These are phyloP conservation scores for Solanum megistacrolobum DNA, from an alignment of 257 asterid species.

Conservation along the genomic window DNA sequence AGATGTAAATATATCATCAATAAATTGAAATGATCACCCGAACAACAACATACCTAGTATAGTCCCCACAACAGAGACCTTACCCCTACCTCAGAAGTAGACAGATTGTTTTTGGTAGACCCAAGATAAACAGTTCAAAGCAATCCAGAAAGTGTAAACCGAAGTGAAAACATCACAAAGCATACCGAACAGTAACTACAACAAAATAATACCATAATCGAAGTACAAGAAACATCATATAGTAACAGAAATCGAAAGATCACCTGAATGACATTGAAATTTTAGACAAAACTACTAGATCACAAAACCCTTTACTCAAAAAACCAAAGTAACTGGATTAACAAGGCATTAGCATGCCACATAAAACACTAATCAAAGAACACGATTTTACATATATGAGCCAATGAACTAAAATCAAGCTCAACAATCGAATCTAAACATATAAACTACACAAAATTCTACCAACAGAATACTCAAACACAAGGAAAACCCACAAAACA, in stretches of 20 bases:
- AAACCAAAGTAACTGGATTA: neutral
- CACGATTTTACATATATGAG: neutral
- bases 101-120: neutral
- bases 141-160: neutral
- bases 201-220: neutral
- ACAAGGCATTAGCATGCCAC: neutral
- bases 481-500: neutral
- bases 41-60: neutral
- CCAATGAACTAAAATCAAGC: neutral
- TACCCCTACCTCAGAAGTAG: neutral
- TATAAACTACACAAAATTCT: neutral
- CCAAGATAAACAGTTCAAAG: neutral
- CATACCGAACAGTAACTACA: neutral
- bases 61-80: neutral
- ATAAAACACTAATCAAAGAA: neutral
- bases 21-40: neutral
- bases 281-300: neutral
- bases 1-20: neutral
- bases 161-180: neutral
- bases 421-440: neutral
- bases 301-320: neutral
- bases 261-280: neutral
- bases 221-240: neutral
- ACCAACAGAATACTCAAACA: neutral
- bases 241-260: neutral